Base-by-base conservation (phyloP, 192 early-diverging fungal species). In the Coemansia sp. region DNA sequence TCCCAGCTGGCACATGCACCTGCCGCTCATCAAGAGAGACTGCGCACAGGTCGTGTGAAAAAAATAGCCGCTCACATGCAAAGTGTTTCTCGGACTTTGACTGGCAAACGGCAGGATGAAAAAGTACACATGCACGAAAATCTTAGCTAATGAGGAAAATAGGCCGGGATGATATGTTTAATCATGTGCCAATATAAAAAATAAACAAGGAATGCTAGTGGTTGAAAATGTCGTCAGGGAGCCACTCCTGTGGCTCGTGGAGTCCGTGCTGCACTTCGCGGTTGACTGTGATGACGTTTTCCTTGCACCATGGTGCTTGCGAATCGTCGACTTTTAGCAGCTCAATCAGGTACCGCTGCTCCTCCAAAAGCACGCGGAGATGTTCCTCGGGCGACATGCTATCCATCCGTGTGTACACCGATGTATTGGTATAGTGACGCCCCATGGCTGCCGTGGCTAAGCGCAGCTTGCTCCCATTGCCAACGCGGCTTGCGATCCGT, bases 281-380 rank as follows among this genome's bases (percentile, higher is more conserved):
- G 59, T 56, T 80, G 35, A 79, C 78, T 0, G 64, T 74, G 2
- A 72, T 69, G 27, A 73, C 59, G 59, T 33, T 36, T 16, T 68
- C 57, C 35, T 37, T 66, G 59, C 65, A 46, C 79, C 79, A 81
- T 31, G 79, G 79, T 34, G 79, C 79, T 16, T 72, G 27, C 17
- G 79, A 69, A 35, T 81, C 79, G 36, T 81, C 79, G 10, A 45
- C 62, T 29, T 76, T 73, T 64, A 81, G 79, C 60, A 81, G 70
- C 33, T 75, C 73, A 39, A 41, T 64, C 59, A 81, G 67, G 69
- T 81, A 76, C 53, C 54, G 66, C 40, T 81, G 74, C 69, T 79
- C 78, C 56, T 70, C 78, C 36, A 71, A 17, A 24, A 79, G 57
- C n/a, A 45, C 60, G 44, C 63, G 56, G 53, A 79, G 59, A 13